phyloP scores from a whole-genome alignment of 495 filamentous ascomycete species.

The Penicillium crystallinum region DNA sequence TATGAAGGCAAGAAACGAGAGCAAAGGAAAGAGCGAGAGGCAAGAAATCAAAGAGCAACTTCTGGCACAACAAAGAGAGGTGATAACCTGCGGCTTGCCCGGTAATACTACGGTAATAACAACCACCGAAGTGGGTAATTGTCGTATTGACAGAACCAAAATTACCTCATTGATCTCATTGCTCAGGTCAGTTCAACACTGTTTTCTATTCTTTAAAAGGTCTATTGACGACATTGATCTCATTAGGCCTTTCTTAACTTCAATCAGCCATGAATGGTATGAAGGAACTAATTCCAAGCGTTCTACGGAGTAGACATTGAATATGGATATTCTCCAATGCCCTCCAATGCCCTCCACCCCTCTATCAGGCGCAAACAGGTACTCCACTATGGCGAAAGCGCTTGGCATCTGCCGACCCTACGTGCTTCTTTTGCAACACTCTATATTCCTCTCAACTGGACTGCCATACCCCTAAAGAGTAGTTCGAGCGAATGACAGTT shows the following conservation, averaged over 20 bases:
- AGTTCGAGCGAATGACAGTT: slow-evolving; percentile 14
- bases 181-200: neutral
- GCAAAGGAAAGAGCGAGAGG: neutral
- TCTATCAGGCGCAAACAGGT: neutral
- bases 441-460: neutral
- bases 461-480: neutral
- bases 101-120: neutral
- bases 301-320: neutral
- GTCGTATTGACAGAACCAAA: neutral
- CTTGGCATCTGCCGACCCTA: neutral
- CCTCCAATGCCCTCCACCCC: no score
- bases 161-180: neutral
- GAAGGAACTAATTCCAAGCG: neutral
- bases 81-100: neutral
- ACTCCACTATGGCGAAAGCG: slow-evolving; percentile 23
- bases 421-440: neutral
- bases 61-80: slow-evolving; percentile 7
- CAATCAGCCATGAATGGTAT: neutral
- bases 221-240: no score
- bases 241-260: no score
- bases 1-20: neutral
- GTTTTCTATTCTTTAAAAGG: neutral
- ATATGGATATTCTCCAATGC: neutral
- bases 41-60: neutral
- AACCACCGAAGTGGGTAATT: neutral